A percentile compares a stretch with the other conserved stretches of the same genome.
phyloP scores from a whole-genome alignment of 1,284 basidiomycete genomes.

The Phylloboletellus chloephorus region DNA sequence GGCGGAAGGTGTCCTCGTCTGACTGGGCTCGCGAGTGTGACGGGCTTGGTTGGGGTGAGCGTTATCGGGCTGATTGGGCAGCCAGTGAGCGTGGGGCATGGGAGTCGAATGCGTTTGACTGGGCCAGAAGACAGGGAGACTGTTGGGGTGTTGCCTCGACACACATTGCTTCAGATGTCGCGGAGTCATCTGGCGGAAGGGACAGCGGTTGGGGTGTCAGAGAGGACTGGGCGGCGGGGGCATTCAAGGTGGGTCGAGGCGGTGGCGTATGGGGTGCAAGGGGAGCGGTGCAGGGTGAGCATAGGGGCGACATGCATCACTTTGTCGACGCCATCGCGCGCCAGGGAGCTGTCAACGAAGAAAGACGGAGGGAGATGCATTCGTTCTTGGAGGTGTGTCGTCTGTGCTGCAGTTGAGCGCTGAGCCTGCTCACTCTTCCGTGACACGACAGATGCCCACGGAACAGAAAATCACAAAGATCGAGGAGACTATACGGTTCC shows the following conservation, averaged over 20 bases:
- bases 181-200: slow-evolving; percentile 16
- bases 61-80: slow-evolving; percentile 10
- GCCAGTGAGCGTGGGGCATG: slow-evolving; percentile 2
- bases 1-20: slow-evolving; percentile 10
- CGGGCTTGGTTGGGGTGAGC: slow-evolving; percentile 11
- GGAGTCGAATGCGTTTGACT: slow-evolving; percentile 6
- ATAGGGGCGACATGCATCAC: slow-evolving; percentile 12
- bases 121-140: slow-evolving; percentile 2
- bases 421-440: slow-evolving; percentile 2
- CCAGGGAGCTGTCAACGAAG: slow-evolving; percentile 35
- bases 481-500: slow-evolving; percentile 29
- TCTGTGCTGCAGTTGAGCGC: not conserved
- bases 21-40: slow-evolving; percentile 1
- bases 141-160: slow-evolving; percentile 17
- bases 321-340: slow-evolving; percentile 50
- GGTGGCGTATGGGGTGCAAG: slow-evolving; percentile 2
- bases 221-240: slow-evolving; percentile 15
- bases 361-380: slow-evolving; percentile 42
- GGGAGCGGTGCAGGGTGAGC: slow-evolving; percentile 3
- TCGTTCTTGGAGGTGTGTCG: slow-evolving; percentile 45
- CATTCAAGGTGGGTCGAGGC: not conserved
- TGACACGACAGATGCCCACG: slow-evolving; percentile 43
- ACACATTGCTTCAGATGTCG: slow-evolving; percentile 19
- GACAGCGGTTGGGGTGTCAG: slow-evolving; percentile 19
- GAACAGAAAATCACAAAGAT: slow-evolving; percentile 43